phyloP scores from a whole-genome alignment of 345 rosid genomes.

The Arabis alpina region DNA sequence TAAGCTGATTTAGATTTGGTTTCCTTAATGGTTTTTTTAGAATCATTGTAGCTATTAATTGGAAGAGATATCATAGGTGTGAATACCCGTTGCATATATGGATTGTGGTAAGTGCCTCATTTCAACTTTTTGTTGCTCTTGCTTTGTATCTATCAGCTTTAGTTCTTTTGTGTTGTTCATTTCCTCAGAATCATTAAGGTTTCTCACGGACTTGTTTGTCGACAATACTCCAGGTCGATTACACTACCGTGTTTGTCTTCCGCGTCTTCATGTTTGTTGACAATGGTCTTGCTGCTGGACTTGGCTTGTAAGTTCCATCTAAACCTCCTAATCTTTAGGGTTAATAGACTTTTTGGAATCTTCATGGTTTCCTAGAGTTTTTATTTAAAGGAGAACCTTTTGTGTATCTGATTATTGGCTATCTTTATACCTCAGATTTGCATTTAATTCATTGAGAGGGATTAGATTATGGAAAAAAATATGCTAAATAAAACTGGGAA shows the following conservation, averaged over 20 bases:
- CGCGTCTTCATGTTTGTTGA: conserved; percentile 95
- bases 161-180: not conserved
- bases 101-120: conserved; percentile 78
- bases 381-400: not conserved
- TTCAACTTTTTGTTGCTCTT: not conserved
- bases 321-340: conserved; percentile 9
- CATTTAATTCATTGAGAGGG: conserved; percentile 19
- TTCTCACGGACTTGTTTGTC: conserved; percentile 11
- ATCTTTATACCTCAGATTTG: conserved; percentile 8
- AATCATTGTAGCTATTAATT: conserved; percentile 84
- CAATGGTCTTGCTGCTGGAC: conserved; percentile 91
- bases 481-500: not conserved
- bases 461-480: conserved; percentile 1
- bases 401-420: not conserved
- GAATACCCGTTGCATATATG: conserved; percentile 93
- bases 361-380: conserved; percentile 8
- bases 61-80: conserved; percentile 82
- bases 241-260: conserved; percentile 82
- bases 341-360: not conserved
- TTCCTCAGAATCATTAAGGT: not conserved
- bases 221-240: conserved; percentile 73
- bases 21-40: conserved; percentile 47
- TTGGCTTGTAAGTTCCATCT: conserved; percentile 84
- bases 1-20: conserved; percentile 23
- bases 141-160: not conserved